Evolutionary conservation across 768 basidiomycete genomes (phyloP), one percentile per base, ranked within the genome.

Genomic region (Symmetrospora coprosmae): DNA sequence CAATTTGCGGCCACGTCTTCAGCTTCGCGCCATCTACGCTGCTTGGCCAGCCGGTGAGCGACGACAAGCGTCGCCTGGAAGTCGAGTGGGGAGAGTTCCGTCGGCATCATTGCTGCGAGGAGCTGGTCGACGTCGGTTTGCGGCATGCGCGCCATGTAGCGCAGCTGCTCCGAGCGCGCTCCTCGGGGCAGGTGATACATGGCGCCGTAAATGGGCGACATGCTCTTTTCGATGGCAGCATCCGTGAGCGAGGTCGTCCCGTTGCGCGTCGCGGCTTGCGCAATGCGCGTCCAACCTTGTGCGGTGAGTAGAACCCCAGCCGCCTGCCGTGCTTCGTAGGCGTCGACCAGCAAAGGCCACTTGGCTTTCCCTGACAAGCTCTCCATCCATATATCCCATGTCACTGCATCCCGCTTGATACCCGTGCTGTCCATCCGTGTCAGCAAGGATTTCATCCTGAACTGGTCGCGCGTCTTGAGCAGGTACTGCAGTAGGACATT

Each of bases 41-140:
- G 55, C 41, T 58, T 58, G 16, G 43, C 41, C 16, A 58, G 43
- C 23, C 55, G 41, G 25, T 58, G 55, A 6, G 55, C 55, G 41
- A 58, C 43, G 25, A 21, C 55, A 5, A 45, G 21, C 6, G 55
- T 45, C 4, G 55, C 28, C 17, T 58, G 41, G 37, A 45, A 58
- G 43, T 58, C 55, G 16, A 58, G 17, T 17, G 55, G 55, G 13
- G 28, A 28, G 4, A 47, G n/a, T n/a, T 58, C 41, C 4, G 40
- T 28, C 31, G 55, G 55, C 55, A 58, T 58, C 55, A 58, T 58
- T 6, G 43, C 39, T 11, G 55, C 11, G 3, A 58, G 55, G 30
- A 58, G 28, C 25, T 58, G 40, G 21, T 58, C 55, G 19, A 58
- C 55, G 27, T 58, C 55, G 28, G 37, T 43, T 41, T 34, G 33